Evolutionary conservation across 306 rosid species (phyloP).

Genomic region (Bauhinia variegata): DNA sequence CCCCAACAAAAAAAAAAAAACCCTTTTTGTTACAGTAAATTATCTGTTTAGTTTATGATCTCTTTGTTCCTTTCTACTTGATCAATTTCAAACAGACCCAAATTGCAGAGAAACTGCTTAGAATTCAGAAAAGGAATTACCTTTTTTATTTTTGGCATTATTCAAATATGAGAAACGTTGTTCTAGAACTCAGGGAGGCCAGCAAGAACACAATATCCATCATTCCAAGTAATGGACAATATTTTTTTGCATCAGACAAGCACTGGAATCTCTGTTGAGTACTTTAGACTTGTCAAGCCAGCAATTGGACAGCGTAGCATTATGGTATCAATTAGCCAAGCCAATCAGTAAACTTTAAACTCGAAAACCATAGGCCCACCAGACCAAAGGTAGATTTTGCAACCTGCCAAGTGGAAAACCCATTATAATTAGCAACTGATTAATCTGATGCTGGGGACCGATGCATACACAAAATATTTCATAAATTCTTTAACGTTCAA

Average conservation of each 20-base stretch:
- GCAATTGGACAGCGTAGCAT: conserved; percentile 18
- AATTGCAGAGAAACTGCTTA: background rate
- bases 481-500: no score
- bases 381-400: background rate
- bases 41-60: no score
- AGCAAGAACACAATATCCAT: no score
- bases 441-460: no score
- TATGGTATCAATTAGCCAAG: background rate
- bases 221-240: background rate
- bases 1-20: no score
- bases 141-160: no score
- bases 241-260: conserved; percentile 20
- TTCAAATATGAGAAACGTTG: no score
- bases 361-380: background rate
- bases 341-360: no score
- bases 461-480: background rate
- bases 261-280: conserved; percentile 24
- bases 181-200: no score
- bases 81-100: background rate
- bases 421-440: background rate
- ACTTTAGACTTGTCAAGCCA: conserved; percentile 11
- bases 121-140: no score
- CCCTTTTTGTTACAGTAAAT: background rate
- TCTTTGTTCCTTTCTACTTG: background rate
- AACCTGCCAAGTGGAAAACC: conserved; percentile 13